phyloP scores from a whole-genome alignment of 139 green algal genomes.

The Spirogloea muscicola region DNA sequence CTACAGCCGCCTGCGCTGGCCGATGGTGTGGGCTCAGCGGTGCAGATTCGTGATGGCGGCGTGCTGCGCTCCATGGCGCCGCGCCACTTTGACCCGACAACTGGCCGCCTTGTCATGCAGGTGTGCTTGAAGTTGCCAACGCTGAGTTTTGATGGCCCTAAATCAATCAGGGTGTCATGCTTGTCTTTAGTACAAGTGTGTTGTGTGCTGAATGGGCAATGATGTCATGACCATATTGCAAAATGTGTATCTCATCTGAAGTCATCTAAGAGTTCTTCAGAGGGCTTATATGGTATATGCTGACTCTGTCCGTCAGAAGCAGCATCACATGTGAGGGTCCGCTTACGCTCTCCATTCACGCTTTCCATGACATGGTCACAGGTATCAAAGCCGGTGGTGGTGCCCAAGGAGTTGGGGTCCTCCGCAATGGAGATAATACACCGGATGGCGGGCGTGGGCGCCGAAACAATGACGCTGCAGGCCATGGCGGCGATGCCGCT shows the following conservation, averaged over 20 bases:
- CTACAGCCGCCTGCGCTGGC: slow-evolving; percentile 14
- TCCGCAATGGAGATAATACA: slow-evolving; percentile 24
- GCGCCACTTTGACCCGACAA: background rate
- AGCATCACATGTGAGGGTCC: too few species aligned
- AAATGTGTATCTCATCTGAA: background rate
- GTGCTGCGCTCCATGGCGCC: slow-evolving; percentile 18
- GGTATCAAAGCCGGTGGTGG: slow-evolving; percentile 31
- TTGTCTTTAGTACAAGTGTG: background rate
- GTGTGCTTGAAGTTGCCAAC: background rate
- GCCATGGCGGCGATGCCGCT: slow-evolving; percentile 30
- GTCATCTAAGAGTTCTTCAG: background rate
- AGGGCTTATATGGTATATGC: background rate
- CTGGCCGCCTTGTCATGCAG: slow-evolving; percentile 31
- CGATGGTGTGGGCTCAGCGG: slow-evolving; percentile 26
- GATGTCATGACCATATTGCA: background rate
- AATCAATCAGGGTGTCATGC: background rate
- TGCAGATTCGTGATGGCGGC: slow-evolving; percentile 13
- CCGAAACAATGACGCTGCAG: background rate
- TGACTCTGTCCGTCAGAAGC: background rate
- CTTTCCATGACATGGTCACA: too few species aligned
- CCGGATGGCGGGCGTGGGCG: slow-evolving; percentile 5
- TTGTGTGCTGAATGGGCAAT: background rate
- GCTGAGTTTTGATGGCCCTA: too few species aligned
- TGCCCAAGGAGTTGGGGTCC: slow-evolving; percentile 29
- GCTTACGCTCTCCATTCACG: too few species aligned